These are phyloP conservation scores for Aspergillus campestris DNA, from an alignment of 495 filamentous ascomycete species.

Conservation along the genomic window DNA sequence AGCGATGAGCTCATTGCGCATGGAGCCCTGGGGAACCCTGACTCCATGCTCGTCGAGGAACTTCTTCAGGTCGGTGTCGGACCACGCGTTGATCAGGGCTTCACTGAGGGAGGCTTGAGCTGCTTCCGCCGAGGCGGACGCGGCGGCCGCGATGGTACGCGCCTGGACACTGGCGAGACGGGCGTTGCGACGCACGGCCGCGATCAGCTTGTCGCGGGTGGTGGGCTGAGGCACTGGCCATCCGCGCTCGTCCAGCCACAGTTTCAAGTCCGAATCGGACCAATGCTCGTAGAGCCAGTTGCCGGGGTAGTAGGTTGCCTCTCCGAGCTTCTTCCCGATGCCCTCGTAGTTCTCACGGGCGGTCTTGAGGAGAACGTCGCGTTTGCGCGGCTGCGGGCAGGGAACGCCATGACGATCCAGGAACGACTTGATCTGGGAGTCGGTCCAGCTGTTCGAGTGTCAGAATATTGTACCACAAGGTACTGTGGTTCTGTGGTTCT, in stretches of 20 bases:
- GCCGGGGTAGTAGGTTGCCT: conserved; percentile 80
- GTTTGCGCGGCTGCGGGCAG: conserved; percentile 68
- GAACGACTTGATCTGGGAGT: conserved; percentile 86
- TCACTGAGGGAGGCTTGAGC: conserved; percentile 69
- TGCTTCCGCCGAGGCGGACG: conserved; percentile 55
- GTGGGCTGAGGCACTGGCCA: conserved; percentile 81
- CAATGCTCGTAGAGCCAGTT: conserved; percentile 90
- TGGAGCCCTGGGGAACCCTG: conserved; percentile 83
- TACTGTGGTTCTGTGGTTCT: too few species aligned
- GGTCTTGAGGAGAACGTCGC: conserved; percentile 70
- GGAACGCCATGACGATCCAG: conserved; percentile 82
- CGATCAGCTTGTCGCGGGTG: conserved; percentile 80
- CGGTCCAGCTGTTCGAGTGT: conserved; percentile 56
- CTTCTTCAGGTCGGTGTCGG: conserved; percentile 69
- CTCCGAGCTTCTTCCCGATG: conserved; percentile 72
- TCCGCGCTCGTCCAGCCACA: conserved; percentile 86
- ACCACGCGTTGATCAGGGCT: conserved; percentile 81
- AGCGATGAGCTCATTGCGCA: conserved; percentile 79
- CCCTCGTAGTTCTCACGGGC: conserved; percentile 75
- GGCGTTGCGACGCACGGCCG: conserved; percentile 84
- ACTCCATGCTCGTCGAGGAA: conserved; percentile 70
- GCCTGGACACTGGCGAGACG: conserved; percentile 62
- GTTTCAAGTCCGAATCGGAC: conserved; percentile 67
- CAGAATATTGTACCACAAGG: conserved; percentile 3
- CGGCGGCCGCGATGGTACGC: conserved; percentile 50